Conservation (phyloP, 306 rosid species). For the Arachis hypogaea region DNA sequence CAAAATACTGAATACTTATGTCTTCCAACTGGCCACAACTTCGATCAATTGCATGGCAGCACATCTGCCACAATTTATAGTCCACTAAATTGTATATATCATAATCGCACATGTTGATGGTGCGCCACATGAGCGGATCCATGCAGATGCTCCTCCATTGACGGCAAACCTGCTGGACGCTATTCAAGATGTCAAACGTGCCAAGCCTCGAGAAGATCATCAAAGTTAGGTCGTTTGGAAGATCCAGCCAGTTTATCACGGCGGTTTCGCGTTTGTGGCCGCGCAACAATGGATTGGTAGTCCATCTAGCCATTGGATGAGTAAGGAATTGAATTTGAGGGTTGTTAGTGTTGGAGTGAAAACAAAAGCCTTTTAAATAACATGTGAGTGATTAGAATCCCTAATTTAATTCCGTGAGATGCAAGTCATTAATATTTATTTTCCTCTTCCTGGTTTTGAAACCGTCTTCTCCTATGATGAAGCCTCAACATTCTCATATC, state of each 20-base stretch:
- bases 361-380: too few relatives aligned
- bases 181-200: conserved; percentile 35
- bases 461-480: too few relatives aligned
- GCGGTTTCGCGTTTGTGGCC: too few relatives aligned
- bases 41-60: conserved; percentile 46
- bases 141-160: conserved; percentile 49
- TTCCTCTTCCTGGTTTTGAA: too few relatives aligned
- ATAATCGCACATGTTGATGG: conserved; percentile 38
- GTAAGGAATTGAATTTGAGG: too few relatives aligned
- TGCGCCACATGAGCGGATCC: conserved; percentile 51
- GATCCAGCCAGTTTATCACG: conserved; percentile 39
- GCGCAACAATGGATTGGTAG: too few relatives aligned
- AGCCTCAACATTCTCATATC: too few relatives aligned
- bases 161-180: conserved; percentile 46
- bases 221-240: conserved; percentile 42
- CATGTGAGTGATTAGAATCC: too few relatives aligned
- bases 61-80: conserved; percentile 35
- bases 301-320: too few relatives aligned
- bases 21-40: conserved; percentile 44
- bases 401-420: too few relatives aligned
- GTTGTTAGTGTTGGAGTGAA: too few relatives aligned
- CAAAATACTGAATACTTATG: conserved; percentile 33
- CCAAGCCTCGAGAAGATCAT: conserved; percentile 41
- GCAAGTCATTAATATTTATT: too few relatives aligned
- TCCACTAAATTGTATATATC: not conserved